These are phyloP conservation scores for Daedaleopsis nitida DNA, from an alignment of 768 basidiomycete species.

Conservation along the genomic window DNA sequence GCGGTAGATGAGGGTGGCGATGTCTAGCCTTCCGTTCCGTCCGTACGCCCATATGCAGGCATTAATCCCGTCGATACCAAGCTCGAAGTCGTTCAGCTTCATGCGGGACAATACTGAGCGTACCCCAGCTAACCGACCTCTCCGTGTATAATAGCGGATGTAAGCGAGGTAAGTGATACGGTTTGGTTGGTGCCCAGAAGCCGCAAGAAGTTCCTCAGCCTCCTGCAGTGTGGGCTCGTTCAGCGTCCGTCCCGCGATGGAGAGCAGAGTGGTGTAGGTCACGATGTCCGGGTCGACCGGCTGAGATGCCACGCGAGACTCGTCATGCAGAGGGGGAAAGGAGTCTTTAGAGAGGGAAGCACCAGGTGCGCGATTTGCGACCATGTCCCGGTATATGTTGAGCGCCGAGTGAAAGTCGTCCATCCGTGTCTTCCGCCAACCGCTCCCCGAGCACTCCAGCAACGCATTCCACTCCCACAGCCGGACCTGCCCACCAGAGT, in stretches of 20 bases:
- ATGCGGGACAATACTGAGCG: conserved; percentile 58
- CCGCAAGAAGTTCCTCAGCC: conserved; percentile 53
- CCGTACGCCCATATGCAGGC: conserved; percentile 72
- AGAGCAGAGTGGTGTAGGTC: conserved; percentile 70
- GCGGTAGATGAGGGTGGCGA: conserved; percentile 65
- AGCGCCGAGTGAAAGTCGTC: conserved; percentile 64
- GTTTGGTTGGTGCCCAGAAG: conserved; percentile 58
- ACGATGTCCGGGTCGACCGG: conserved; percentile 57
- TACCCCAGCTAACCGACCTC: conserved; percentile 51
- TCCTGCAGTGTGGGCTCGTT: conserved; percentile 46
- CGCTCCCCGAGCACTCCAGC: conserved; percentile 66
- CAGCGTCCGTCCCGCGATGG: conserved; percentile 59
- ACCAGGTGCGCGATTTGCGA: conserved; percentile 46
- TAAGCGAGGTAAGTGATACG: conserved; percentile 63
- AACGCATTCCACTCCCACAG: conserved; percentile 79
- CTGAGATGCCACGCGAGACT: background rate
- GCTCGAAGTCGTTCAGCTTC: conserved; percentile 46
- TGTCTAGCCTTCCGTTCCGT: conserved; percentile 49
- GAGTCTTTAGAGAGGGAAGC: conserved; percentile 20
- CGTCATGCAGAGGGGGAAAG: background rate
- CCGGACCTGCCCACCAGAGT: conserved; percentile 54
- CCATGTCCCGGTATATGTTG: conserved; percentile 62
- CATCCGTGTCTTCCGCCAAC: conserved; percentile 57
- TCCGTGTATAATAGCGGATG: conserved; percentile 54
- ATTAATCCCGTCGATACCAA: conserved; percentile 71